Evolutionary conservation across 73 alveolate genomes (phyloP).

Genomic region (Paramecium octaurelia): DNA sequence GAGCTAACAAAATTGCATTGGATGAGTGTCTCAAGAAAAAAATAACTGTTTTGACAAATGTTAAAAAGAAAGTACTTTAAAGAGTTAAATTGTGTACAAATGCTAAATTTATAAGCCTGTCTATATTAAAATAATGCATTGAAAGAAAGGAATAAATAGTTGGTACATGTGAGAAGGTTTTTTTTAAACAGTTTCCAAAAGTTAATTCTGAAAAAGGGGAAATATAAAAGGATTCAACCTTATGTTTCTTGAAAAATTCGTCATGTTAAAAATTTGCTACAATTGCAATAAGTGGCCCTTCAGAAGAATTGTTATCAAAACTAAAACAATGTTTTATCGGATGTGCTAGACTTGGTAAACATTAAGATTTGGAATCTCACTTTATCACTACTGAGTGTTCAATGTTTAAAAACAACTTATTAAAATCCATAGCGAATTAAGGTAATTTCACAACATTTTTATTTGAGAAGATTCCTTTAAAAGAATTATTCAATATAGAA

Average conservation of each 20-base stretch:
- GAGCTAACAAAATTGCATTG: conserved; percentile 4
- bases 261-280: neutral
- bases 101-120: neutral
- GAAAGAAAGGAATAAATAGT: neutral
- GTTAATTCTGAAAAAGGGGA: neutral
- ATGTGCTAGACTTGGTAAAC: neutral
- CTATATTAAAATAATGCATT: neutral
- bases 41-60: neutral
- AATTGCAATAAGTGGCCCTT: conserved; percentile 1
- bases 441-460: neutral
- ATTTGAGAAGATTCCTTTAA: neutral
- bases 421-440: neutral
- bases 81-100: neutral
- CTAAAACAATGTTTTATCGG: neutral
- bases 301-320: neutral
- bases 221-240: neutral
- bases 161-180: neutral
- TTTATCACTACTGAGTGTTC: neutral
- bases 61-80: neutral
- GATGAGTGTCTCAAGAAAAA: neutral
- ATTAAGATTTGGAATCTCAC: neutral
- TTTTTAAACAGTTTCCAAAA: neutral
- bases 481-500: neutral
- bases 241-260: neutral
- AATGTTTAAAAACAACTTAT: neutral